Evolutionary conservation across 768 basidiomycete species (phyloP).

Genomic region (Amanita molliuscula): DNA sequence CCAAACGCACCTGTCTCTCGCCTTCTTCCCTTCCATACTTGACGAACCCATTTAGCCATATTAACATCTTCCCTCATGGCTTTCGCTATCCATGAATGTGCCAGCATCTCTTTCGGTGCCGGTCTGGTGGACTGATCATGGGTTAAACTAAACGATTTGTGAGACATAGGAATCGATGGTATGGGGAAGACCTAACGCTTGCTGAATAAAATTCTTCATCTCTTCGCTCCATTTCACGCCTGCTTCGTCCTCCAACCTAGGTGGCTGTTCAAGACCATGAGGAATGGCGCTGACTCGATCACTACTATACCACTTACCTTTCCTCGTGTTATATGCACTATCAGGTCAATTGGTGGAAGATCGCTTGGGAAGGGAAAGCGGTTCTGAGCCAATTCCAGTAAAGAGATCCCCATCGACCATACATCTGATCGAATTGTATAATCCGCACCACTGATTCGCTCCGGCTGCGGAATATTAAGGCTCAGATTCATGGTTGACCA

Average conservation of each 20-base stretch:
- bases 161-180: background rate
- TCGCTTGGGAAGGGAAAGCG: conserved; percentile 93
- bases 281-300: background rate
- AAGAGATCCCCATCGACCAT: conserved; percentile 93
- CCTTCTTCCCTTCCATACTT: conserved; percentile 56
- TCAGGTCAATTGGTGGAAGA: conserved; percentile 86
- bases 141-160: conserved; percentile 28
- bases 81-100: conserved; percentile 73
- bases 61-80: conserved; percentile 76
- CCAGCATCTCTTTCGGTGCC: conserved; percentile 72
- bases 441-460: conserved; percentile 84
- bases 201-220: conserved; percentile 88
- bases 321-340: conserved; percentile 80
- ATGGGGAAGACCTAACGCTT: conserved; percentile 46
- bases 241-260: conserved; percentile 69
- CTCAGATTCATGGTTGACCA: conserved; percentile 7
- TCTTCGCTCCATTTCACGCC: conserved; percentile 63
- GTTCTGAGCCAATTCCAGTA: conserved; percentile 90
- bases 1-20: conserved; percentile 32
- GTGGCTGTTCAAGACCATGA: conserved; percentile 40
- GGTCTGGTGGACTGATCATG: conserved; percentile 68
- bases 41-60: conserved; percentile 83
- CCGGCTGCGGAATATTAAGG: conserved; percentile 46
- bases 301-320: conserved; percentile 38
- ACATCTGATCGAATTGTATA: conserved; percentile 96